Evolutionary conservation across 2,329 filamentous ascomycete genomes (phyloP).

Genomic region (Fusarium euwallaceae): DNA sequence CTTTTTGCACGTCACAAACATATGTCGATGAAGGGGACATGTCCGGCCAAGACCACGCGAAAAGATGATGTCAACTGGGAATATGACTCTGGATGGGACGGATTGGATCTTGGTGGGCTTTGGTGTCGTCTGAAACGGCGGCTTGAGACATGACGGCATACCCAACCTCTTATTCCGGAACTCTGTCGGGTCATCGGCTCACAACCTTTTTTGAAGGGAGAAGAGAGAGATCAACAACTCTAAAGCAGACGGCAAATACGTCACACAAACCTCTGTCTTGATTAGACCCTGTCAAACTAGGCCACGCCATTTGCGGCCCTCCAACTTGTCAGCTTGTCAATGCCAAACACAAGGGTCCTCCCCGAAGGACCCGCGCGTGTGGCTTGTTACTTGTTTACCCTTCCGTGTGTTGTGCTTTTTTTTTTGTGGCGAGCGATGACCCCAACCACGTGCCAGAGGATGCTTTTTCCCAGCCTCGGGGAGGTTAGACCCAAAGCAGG

Average conservation of each 20-base stretch:
- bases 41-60: not conserved
- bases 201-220: not conserved
- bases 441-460: slow-evolving; percentile 26
- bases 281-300: not conserved
- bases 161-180: not conserved
- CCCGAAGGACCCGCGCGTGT: not conserved
- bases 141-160: slow-evolving; percentile 43
- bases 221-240: slow-evolving; percentile 1
- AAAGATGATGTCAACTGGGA: slow-evolving; percentile 29
- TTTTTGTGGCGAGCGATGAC: slow-evolving; percentile 1
- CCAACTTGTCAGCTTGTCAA: not conserved
- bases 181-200: slow-evolving; percentile 1
- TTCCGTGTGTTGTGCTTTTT: not conserved
- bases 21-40: not conserved
- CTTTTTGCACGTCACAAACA: slow-evolving; percentile 14
- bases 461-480: slow-evolving; percentile 20
- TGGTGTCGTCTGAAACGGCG: slow-evolving; percentile 36
- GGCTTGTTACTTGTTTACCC: slow-evolving; percentile 13
- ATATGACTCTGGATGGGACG: slow-evolving; percentile 3
- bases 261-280: slow-evolving; percentile 27
- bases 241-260: slow-evolving; percentile 14
- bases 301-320: not conserved
- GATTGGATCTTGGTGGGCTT: slow-evolving; percentile 9
- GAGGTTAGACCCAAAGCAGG: slow-evolving; percentile 20
- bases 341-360: slow-evolving; percentile 8